These are phyloP conservation scores for Pythium phragmiticola DNA, from an alignment of 352 stramenopile species.

Conservation along the genomic window DNA sequence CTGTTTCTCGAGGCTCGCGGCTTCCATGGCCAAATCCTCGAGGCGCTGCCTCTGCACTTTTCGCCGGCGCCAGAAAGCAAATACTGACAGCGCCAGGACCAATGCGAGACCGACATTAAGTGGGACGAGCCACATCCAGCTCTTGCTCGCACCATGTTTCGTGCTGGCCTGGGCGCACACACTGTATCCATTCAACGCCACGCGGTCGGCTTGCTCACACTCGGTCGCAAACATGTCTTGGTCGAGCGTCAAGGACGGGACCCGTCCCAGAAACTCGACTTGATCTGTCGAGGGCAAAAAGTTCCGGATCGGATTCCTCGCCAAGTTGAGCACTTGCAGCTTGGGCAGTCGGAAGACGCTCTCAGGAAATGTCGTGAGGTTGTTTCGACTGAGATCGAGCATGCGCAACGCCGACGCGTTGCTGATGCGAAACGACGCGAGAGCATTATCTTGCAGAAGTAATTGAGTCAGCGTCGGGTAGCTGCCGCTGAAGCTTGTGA, in stretches of 20 bases:
- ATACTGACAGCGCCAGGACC: neutral
- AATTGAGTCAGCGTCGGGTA: neutral
- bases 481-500: constrained; percentile 6
- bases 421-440: constrained; percentile 8
- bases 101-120: constrained; percentile 11
- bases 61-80: neutral
- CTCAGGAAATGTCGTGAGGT: constrained; percentile 1
- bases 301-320: constrained; percentile 16
- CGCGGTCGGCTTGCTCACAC: neutral
- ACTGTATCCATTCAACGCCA: neutral
- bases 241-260: constrained; percentile 2
- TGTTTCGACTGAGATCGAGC: constrained; percentile 14
- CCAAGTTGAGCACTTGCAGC: constrained; percentile 14
- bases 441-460: constrained; percentile 6
- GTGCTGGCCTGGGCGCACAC: neutral
- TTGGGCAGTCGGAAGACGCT: neutral
- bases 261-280: neutral
- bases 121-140: neutral
- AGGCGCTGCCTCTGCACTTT: neutral
- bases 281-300: constrained; percentile 4
- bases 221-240: constrained; percentile 17
- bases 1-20: neutral
- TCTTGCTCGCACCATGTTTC: neutral
- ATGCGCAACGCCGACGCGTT: neutral
- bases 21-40: neutral